phyloP scores from a whole-genome alignment of 2,329 filamentous ascomycete genomes.

The Shiraia bambusicola region DNA sequence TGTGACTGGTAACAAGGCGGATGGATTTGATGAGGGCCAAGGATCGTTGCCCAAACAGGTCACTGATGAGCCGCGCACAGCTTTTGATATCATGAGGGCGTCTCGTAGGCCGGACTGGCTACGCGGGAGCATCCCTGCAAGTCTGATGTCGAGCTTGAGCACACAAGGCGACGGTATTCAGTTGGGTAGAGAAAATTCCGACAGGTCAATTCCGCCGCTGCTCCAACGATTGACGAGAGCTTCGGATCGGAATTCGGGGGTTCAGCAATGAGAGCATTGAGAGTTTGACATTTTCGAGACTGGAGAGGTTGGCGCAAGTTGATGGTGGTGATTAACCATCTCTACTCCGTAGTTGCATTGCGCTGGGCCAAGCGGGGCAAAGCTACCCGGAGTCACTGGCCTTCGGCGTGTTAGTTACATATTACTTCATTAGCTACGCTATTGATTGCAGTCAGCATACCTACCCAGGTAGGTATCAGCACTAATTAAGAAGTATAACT shows the following conservation, averaged over 20 bases:
- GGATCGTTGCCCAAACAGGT: not conserved
- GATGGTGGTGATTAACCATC: not conserved
- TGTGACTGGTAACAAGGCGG: not conserved
- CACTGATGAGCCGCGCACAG: constrained; percentile 2
- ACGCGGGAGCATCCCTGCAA: constrained; percentile 18
- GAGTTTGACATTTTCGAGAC: too few species aligned
- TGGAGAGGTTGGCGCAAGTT: too few species aligned
- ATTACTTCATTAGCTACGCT: not conserved
- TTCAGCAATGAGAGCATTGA: too few species aligned
- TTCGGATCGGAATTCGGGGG: too few species aligned
- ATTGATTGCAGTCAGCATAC: too few species aligned
- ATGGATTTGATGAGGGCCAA: constrained; percentile 8
- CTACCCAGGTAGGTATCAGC: too few species aligned
- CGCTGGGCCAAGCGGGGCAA: not conserved
- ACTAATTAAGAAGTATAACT: too few species aligned
- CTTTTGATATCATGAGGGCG: constrained; percentile 7
- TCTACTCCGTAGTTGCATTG: not conserved
- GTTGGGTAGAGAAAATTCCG: constrained; percentile 1
- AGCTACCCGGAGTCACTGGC: not conserved
- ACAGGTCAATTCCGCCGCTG: not conserved
- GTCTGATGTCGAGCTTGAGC: constrained; percentile 21
- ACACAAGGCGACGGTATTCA: constrained; percentile 11
- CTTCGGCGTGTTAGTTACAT: not conserved
- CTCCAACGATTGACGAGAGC: not conserved
- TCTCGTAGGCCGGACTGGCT: constrained; percentile 26